These are phyloP conservation scores for Zygosaccharomyces rouxii DNA, from an alignment of 805 yeast genomes.

Conservation along the genomic window DNA sequence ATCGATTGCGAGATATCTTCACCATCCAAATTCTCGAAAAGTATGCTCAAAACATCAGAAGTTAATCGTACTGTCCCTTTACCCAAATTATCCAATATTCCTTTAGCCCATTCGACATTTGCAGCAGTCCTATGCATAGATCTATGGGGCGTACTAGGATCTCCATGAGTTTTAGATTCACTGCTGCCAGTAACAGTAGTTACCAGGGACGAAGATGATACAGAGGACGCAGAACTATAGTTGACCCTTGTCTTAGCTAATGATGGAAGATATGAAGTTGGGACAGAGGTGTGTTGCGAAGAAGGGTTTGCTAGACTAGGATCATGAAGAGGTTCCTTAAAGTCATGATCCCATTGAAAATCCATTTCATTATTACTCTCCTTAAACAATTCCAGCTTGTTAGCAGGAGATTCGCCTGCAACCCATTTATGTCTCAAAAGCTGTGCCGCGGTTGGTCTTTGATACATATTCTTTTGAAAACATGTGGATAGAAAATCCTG, in stretches of 20 bases:
- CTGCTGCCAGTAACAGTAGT: neutral
- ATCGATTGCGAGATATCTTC: conserved; percentile 16
- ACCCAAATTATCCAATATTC: neutral
- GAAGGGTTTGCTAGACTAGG: conserved; percentile 1
- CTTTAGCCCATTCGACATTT: neutral
- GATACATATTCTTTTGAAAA: conserved; percentile 62
- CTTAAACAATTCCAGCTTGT: conserved; percentile 24
- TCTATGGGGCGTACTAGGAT: neutral
- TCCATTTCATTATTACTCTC: conserved; percentile 24
- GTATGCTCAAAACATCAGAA: conserved; percentile 3
- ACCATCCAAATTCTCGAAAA: conserved; percentile 14
- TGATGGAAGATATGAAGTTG: conserved; percentile 4
- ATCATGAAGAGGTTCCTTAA: conserved; percentile 17
- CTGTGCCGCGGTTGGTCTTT: conserved; percentile 59
- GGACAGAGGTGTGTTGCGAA: neutral
- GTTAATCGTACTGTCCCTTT: neutral
- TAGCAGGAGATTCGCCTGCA: conserved; percentile 8
- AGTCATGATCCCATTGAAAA: conserved; percentile 30
- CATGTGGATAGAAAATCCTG: conserved; percentile 68
- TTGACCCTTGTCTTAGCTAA: conserved; percentile 4
- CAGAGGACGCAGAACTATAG: conserved; percentile 2
- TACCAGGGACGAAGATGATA: conserved; percentile 1
- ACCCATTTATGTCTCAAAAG: conserved; percentile 59
- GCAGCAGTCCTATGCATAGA: neutral
- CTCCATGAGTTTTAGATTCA: neutral